Percentiles rank a stretch among this genome's conserved stretches.
These are phyloP conservation scores for Agroathelia rolfsii DNA, from an alignment of 1,284 basidiomycete species.

Conservation along the genomic window DNA sequence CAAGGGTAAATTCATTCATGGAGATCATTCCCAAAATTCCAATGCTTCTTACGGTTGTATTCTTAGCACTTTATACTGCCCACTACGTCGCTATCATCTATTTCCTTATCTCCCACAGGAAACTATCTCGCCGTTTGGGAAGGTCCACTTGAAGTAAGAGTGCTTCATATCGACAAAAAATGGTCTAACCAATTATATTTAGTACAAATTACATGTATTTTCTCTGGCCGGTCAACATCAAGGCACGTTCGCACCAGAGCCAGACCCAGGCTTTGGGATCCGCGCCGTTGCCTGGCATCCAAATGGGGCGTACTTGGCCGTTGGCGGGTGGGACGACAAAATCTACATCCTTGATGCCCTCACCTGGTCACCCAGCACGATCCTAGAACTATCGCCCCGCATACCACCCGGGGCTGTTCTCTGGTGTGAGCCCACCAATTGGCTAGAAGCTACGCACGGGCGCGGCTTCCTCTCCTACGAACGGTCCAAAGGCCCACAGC, in stretches of 20 bases:
- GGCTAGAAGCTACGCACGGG: conserved; percentile 71
- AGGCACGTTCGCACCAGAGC: conserved; percentile 57
- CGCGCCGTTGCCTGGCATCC: conserved; percentile 75
- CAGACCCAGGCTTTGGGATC: conserved; percentile 75
- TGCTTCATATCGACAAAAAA: conserved; percentile 2
- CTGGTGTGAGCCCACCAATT: conserved; percentile 75
- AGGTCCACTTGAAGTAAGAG: conserved; percentile 63
- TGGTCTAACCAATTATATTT: conserved; percentile 7
- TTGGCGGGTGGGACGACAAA: conserved; percentile 84
- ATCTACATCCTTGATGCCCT: conserved; percentile 70
- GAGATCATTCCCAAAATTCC: too few species aligned
- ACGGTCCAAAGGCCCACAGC: conserved; percentile 45
- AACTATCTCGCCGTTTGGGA: conserved; percentile 80
- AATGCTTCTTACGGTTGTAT: conserved; percentile 7
- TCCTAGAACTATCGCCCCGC: conserved; percentile 49
- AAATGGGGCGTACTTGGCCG: conserved; percentile 64
- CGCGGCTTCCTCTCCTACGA: conserved; percentile 79
- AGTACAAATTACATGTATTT: conserved; percentile 78
- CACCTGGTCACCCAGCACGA: conserved; percentile 66
- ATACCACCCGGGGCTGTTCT: conserved; percentile 51
- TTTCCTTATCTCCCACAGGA: conserved; percentile 77
- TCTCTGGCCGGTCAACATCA: conserved; percentile 65
- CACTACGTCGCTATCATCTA: conserved; percentile 62
- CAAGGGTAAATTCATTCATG: conserved; percentile 47
- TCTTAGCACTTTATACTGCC: conserved; percentile 73